phyloP scores from a whole-genome alignment of 2,329 filamentous ascomycete genomes.

The Sporothrix mexicana region DNA sequence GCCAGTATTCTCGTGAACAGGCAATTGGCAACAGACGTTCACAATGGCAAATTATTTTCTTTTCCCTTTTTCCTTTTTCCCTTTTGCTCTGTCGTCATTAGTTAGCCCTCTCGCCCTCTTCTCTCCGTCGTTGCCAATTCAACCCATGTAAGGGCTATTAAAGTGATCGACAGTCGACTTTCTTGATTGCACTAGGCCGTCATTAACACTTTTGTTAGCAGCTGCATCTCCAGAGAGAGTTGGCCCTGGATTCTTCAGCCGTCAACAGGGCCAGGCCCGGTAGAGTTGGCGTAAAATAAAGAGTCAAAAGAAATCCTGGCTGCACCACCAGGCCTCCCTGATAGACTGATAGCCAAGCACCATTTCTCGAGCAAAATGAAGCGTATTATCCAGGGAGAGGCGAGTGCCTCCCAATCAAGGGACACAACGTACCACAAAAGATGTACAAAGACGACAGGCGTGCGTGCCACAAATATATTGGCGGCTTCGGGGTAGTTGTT shows the following conservation, averaged over 20 bases:
- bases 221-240: neutral
- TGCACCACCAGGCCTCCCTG: conserved; percentile 1
- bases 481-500: neutral
- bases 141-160: conserved; percentile 17
- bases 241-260: conserved; percentile 9
- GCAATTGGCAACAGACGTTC: neutral
- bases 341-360: conserved; percentile 13
- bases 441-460: neutral
- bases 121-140: neutral
- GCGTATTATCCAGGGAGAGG: conserved; percentile 6
- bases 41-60: neutral
- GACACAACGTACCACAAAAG: neutral
- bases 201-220: neutral
- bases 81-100: neutral
- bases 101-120: neutral
- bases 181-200: neutral
- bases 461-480: conserved; percentile 14
- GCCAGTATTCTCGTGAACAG: too few relatives aligned
- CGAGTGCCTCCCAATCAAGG: neutral
- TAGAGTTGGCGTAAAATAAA: neutral
- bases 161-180: conserved; percentile 7
- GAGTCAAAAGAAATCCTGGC: neutral
- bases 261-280: neutral
- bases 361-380: neutral
- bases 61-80: neutral